Evolutionary conservation across 139 green algal species (phyloP).

Genomic region (Asterochloris erici): DNA sequence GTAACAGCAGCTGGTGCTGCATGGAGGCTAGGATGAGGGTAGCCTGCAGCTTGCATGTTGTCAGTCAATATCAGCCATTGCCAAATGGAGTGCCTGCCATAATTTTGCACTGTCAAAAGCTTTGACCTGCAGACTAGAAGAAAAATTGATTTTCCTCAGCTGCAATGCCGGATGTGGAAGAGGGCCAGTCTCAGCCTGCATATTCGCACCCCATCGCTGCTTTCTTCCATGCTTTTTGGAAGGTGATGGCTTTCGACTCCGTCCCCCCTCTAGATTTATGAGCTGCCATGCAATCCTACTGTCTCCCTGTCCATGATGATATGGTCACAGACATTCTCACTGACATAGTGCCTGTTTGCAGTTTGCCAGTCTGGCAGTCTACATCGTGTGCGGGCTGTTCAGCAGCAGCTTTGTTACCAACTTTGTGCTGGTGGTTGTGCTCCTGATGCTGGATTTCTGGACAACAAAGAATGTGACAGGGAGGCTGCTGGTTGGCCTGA

Average conservation of each 20-base stretch:
- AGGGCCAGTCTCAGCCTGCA: not conserved
- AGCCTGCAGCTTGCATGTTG: too few species aligned
- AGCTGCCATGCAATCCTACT: too few species aligned
- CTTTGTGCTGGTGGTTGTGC: conserved; percentile 78
- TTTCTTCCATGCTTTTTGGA: conserved; percentile 52
- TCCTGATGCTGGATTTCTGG: conserved; percentile 91
- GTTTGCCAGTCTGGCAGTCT: conserved; percentile 52
- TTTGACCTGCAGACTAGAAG: not conserved
- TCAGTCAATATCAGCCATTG: too few species aligned
- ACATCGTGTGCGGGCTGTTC: conserved; percentile 62
- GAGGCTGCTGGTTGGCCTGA: conserved; percentile 85
- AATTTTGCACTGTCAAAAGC: not conserved
- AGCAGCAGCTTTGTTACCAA: conserved; percentile 74
- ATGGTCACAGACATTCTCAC: too few species aligned
- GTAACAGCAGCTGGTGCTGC: too few species aligned
- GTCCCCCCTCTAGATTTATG: too few species aligned
- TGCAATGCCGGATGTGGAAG: not conserved
- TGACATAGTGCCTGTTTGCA: conserved; percentile 21
- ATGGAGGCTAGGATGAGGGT: too few species aligned
- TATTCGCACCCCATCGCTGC: conserved; percentile 43
- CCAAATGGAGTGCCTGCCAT: not conserved
- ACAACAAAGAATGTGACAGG: conserved; percentile 94
- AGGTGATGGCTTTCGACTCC: conserved; percentile 15
- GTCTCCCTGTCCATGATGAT: too few species aligned
- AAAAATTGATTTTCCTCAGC: not conserved